These are phyloP conservation scores for Populus alba DNA, from an alignment of 345 rosid genomes.

Conservation along the genomic window DNA sequence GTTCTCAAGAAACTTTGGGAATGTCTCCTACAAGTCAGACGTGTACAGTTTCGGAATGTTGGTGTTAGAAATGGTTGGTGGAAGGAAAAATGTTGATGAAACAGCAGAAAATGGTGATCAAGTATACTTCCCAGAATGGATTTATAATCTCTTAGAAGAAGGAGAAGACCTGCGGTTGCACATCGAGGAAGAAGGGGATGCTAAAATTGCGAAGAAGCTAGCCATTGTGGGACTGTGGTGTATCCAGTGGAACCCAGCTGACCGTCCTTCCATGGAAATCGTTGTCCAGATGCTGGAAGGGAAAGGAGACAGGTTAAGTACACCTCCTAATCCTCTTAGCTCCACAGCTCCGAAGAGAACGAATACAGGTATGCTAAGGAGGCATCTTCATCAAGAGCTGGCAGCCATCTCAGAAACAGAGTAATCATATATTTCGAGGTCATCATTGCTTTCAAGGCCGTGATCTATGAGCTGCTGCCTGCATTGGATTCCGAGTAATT, in stretches of 20 bases:
- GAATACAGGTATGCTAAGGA: neutral
- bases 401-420: too few relatives aligned
- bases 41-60: slow-evolving; percentile 7
- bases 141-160: slow-evolving; percentile 6
- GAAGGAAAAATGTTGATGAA: neutral
- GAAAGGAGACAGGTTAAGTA: slow-evolving; percentile 1
- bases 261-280: slow-evolving; percentile 6
- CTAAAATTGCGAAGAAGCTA: neutral
- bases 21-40: neutral
- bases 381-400: too few relatives aligned
- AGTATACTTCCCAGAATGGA: slow-evolving; percentile 9
- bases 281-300: slow-evolving; percentile 16
- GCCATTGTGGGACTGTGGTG: slow-evolving; percentile 10
- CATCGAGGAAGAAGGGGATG: slow-evolving; percentile 1
- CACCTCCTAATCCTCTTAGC: slow-evolving; percentile 5
- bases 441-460: too few relatives aligned
- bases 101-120: neutral
- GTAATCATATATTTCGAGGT: too few relatives aligned
- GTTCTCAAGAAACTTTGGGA: slow-evolving; percentile 5
- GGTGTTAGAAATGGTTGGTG: slow-evolving; percentile 11
- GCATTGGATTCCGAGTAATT: too few relatives aligned
- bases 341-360: neutral
- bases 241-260: slow-evolving; percentile 12
- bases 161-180: slow-evolving; percentile 10
- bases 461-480: too few relatives aligned